A percentile compares a stretch with the other conserved stretches of the same genome.
Evolutionary conservation across 176 grass and related monocot species (phyloP).

Genomic region (Avena insularis): DNA sequence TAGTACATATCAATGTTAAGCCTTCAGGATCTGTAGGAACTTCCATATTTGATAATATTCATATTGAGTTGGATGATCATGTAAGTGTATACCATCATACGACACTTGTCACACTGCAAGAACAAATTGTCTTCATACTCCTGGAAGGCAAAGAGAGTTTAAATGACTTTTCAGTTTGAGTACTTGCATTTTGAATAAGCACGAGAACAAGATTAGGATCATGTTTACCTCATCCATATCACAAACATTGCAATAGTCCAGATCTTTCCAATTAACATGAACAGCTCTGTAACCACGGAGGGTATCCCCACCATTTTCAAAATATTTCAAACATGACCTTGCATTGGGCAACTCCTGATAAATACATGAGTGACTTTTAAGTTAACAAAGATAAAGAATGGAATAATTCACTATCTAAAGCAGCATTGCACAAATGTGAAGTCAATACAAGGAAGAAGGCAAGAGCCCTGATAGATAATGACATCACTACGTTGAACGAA

Average conservation of each 20-base stretch:
- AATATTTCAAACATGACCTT: slow-evolving; percentile 88
- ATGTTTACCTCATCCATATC: slow-evolving; percentile 98
- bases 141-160: slow-evolving; percentile 57
- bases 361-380: slow-evolving; percentile 37
- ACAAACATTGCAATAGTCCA: slow-evolving; percentile 93
- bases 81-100: slow-evolving; percentile 86
- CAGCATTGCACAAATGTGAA: neutral
- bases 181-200: slow-evolving; percentile 29
- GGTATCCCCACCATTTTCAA: slow-evolving; percentile 72
- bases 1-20: slow-evolving; percentile 31
- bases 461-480: slow-evolving; percentile 15
- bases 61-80: slow-evolving; percentile 27
- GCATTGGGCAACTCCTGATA: slow-evolving; percentile 97
- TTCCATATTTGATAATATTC: slow-evolving; percentile 35
- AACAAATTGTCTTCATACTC: slow-evolving; percentile 99
- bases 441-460: slow-evolving; percentile 17
- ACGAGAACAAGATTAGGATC: slow-evolving; percentile 30
- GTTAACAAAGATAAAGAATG: slow-evolving; percentile 36
- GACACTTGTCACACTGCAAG: slow-evolving; percentile 96
- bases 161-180: slow-evolving; percentile 41
- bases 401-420: slow-evolving; percentile 25
- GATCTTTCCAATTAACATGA: slow-evolving; percentile 96
- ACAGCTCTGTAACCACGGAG: slow-evolving; percentile 93
- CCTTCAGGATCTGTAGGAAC: slow-evolving; percentile 29
- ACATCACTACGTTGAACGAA: slow-evolving; percentile 12